Conservation (phyloP, 495 filamentous ascomycete species). For the Aspergillus carlsbadensis region DNA sequence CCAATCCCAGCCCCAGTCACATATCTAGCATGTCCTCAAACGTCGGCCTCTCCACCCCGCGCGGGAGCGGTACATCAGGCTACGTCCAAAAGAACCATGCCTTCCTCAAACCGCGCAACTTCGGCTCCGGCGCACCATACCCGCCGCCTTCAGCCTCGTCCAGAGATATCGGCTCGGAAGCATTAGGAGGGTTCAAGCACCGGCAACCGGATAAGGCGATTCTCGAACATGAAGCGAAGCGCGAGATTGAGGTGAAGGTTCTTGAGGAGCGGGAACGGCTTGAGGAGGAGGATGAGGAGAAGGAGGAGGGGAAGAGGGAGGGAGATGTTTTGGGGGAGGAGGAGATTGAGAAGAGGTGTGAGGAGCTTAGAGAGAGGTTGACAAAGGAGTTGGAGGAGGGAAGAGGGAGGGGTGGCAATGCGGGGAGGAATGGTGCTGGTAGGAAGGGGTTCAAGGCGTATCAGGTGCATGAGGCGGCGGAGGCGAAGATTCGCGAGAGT, state of each 20-base stretch:
- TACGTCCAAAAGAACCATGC: conserved; percentile 96
- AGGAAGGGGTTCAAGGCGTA: conserved; percentile 73
- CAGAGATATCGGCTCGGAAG: not conserved
- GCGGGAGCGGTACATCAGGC: conserved; percentile 92
- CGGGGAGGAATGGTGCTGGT: conserved; percentile 19
- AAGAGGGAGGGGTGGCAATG: conserved; percentile 6
- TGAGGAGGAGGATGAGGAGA: conserved; percentile 73
- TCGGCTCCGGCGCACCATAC: conserved; percentile 52
- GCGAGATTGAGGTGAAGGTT: conserved; percentile 83
- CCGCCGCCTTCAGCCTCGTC: conserved; percentile 44
- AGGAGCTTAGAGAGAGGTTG: conserved; percentile 20
- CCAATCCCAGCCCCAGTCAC: too few species aligned
- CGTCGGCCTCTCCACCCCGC: conserved; percentile 93
- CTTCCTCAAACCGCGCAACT: conserved; percentile 73
- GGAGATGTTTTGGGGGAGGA: conserved; percentile 49
- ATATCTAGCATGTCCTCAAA: conserved; percentile 79
- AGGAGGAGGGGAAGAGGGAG: conserved; percentile 60
- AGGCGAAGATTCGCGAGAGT: conserved; percentile 95
- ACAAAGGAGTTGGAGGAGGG: not conserved
- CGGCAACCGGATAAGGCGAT: conserved; percentile 89
- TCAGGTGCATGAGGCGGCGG: conserved; percentile 93
- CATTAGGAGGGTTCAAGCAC: conserved; percentile 59
- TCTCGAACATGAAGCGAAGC: conserved; percentile 87
- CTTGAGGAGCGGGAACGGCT: conserved; percentile 85
- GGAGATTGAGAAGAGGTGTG: conserved; percentile 43